These are phyloP conservation scores for Tetracladium marchalianum DNA, from an alignment of 495 filamentous ascomycete species.

Conservation along the genomic window DNA sequence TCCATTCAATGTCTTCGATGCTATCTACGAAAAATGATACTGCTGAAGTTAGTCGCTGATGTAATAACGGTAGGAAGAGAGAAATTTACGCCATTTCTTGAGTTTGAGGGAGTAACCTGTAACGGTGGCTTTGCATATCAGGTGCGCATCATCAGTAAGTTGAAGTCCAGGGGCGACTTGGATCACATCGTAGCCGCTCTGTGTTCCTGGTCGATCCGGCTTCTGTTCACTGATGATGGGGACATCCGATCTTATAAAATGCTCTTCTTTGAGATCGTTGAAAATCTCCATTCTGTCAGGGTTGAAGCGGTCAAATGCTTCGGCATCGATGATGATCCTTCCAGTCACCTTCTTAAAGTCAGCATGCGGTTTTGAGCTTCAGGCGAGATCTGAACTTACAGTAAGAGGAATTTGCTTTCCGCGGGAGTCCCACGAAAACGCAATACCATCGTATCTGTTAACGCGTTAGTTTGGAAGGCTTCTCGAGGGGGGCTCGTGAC, in stretches of 20 bases:
- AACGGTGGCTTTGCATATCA: conserved; percentile 8
- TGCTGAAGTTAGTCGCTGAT: conserved; percentile 54
- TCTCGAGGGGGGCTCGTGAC: conserved; percentile 20
- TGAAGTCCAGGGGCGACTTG: background rate
- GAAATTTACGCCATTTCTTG: conserved; percentile 49
- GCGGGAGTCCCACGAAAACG: conserved; percentile 17
- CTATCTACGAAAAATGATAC: conserved; percentile 30
- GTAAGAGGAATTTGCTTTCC: conserved; percentile 4
- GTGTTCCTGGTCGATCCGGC: background rate
- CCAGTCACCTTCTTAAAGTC: conserved; percentile 20
- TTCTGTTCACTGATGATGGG: conserved; percentile 21
- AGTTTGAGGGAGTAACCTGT: conserved; percentile 22
- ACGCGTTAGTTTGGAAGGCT: conserved; percentile 24
- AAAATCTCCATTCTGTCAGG: conserved; percentile 51
- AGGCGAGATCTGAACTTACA: conserved; percentile 15
- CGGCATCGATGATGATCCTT: conserved; percentile 81
- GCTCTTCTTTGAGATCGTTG: conserved; percentile 25
- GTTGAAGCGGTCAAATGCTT: conserved; percentile 72
- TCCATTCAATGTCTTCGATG: conserved; percentile 24
- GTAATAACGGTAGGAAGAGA: conserved; percentile 43
- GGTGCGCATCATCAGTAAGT: conserved; percentile 1
- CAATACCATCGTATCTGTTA: conserved; percentile 19
- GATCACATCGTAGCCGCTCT: background rate
- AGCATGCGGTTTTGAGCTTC: background rate
- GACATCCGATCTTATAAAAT: conserved; percentile 13